Conservation (phyloP, 768 basidiomycete genomes). For the Tulasnella sp. region DNA sequence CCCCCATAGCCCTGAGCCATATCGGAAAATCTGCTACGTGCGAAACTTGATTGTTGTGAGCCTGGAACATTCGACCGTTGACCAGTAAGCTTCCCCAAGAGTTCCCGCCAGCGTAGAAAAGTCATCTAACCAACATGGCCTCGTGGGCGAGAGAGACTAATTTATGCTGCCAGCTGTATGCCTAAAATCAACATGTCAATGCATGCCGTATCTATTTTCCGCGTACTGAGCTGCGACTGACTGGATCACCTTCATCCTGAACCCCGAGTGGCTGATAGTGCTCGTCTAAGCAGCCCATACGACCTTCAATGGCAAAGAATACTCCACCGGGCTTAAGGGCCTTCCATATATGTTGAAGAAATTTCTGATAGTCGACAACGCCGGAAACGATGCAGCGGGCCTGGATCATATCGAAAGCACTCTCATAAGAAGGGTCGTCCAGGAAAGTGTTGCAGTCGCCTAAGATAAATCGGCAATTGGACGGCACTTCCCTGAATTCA, state of each 20-base stretch:
- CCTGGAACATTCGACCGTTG: not conserved
- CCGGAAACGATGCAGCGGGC: not conserved
- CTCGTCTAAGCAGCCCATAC: not conserved
- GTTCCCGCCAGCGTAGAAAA: not conserved
- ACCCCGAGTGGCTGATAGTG: not conserved
- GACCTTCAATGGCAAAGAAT: conserved; percentile 1
- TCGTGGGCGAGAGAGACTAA: not conserved
- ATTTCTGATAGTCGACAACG: conserved; percentile 6
- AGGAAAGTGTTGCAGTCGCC: conserved; percentile 6
- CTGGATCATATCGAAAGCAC: conserved; percentile 18
- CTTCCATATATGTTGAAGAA: not conserved
- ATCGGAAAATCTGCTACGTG: not conserved
- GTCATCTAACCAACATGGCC: not conserved
- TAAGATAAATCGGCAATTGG: conserved; percentile 14
- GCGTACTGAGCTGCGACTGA: not conserved
- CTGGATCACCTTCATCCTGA: conserved; percentile 5
- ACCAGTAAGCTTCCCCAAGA: not conserved
- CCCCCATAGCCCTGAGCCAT: conserved; percentile 7
- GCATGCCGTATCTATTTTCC: not conserved
- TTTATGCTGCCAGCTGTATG: not conserved
- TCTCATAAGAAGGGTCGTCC: not conserved
- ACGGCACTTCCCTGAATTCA: not conserved
- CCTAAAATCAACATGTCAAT: not conserved
- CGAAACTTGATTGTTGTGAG: not conserved
- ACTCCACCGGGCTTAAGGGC: conserved; percentile 8